Conservation (phyloP, 352 stramenopile genomes). For the Phytophthora pisi region DNA sequence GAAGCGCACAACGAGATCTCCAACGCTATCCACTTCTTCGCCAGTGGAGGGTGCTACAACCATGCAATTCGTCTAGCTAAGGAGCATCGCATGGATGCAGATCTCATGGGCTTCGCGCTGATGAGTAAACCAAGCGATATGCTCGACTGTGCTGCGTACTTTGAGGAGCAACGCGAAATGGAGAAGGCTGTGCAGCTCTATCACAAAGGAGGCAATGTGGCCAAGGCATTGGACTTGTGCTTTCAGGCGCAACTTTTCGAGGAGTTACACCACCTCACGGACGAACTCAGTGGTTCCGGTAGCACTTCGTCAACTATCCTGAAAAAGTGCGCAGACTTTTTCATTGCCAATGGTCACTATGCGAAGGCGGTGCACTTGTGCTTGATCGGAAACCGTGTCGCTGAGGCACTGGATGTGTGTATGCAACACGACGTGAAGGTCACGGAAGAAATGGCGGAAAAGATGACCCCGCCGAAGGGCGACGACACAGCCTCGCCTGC, state of each 20-base stretch:
- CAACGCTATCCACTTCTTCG: conserved; percentile 93
- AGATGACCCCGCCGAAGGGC: conserved; percentile 89
- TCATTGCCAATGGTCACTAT: conserved; percentile 91
- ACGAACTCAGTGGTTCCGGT: conserved; percentile 68
- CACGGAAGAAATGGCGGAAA: conserved; percentile 92
- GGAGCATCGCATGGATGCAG: conserved; percentile 87
- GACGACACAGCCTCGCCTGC: conserved; percentile 49
- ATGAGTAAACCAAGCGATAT: conserved; percentile 89
- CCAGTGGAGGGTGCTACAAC: conserved; percentile 89
- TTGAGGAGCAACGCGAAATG: conserved; percentile 91
- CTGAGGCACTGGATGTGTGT: conserved; percentile 91
- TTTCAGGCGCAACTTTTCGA: conserved; percentile 91
- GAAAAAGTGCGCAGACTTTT: conserved; percentile 93
- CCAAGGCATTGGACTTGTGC: conserved; percentile 93
- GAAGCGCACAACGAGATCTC: conserved; percentile 80
- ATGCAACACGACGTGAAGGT: conserved; percentile 90
- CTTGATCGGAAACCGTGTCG: conserved; percentile 69
- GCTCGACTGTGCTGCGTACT: conserved; percentile 92
- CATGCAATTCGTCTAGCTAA: conserved; percentile 94
- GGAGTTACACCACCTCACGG: conserved; percentile 84
- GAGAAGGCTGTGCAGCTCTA: conserved; percentile 96
- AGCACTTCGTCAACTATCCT: conserved; percentile 85
- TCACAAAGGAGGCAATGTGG: conserved; percentile 91
- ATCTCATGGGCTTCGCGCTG: conserved; percentile 93
- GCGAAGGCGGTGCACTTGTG: conserved; percentile 92